phyloP scores from a whole-genome alignment of 345 rosid genomes.

The Gossypium mustelinum region DNA sequence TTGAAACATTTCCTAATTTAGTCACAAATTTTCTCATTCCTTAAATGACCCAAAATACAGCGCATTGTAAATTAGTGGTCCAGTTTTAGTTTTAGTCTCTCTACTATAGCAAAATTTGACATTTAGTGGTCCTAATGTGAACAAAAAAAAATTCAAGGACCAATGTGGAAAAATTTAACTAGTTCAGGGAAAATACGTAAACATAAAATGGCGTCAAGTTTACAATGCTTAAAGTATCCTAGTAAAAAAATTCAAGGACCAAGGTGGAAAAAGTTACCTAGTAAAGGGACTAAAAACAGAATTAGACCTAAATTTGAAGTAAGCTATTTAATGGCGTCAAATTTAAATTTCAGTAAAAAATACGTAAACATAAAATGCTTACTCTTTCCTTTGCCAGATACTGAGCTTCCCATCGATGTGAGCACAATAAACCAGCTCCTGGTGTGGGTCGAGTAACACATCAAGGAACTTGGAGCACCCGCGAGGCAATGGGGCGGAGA shows the following conservation, averaged over 20 bases:
- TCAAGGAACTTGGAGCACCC: conserved; percentile 86
- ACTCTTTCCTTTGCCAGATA: conserved; percentile 91
- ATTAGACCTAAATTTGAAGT: no score
- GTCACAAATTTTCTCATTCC: neutral
- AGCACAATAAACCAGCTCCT: conserved; percentile 77
- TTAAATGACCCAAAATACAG: neutral
- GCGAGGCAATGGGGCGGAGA: conserved; percentile 61
- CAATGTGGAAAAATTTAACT: no score
- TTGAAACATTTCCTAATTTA: neutral
- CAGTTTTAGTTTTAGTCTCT: no score
- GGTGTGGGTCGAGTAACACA: conserved; percentile 76
- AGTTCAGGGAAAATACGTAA: no score
- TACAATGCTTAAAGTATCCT: no score
- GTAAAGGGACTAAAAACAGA: no score
- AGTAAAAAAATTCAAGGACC: no score
- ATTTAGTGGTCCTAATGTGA: no score
- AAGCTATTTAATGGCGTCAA: neutral
- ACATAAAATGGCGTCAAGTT: no score
- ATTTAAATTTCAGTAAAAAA: neutral
- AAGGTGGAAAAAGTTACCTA: no score
- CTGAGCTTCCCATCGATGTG: conserved; percentile 91
- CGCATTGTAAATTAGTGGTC: neutral
- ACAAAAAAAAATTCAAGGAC: no score
- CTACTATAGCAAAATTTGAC: no score
- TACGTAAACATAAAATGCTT: conserved; percentile 20